These are phyloP conservation scores for Penicillium crustosum DNA, from an alignment of 2,329 filamentous ascomycete genomes.

Conservation along the genomic window DNA sequence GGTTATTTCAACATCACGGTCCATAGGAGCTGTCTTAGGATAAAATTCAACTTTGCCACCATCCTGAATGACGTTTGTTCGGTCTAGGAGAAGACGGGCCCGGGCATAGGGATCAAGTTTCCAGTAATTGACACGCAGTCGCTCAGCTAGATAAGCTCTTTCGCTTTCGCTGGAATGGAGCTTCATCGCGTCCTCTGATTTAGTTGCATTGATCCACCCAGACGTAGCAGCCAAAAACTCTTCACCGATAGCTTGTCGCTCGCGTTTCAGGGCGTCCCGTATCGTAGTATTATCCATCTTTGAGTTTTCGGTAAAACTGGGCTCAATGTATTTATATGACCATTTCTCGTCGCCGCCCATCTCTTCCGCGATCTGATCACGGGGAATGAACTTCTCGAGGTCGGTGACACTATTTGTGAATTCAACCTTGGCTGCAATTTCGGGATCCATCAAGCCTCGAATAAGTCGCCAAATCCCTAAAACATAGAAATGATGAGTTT, in stretches of 20 bases:
- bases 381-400: slow-evolving; percentile 70
- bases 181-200: slow-evolving; percentile 45
- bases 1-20: slow-evolving; percentile 6
- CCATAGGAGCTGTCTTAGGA: slow-evolving; percentile 30
- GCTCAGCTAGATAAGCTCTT: slow-evolving; percentile 61
- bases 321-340: slow-evolving; percentile 77
- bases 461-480: slow-evolving; percentile 90
- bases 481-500: background rate
- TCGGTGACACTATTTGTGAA: slow-evolving; percentile 80
- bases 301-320: slow-evolving; percentile 70
- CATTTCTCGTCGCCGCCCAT: slow-evolving; percentile 81
- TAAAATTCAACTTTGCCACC: slow-evolving; percentile 72
- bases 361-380: slow-evolving; percentile 69
- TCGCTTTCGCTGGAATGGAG: slow-evolving; percentile 53
- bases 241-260: slow-evolving; percentile 64
- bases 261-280: slow-evolving; percentile 61
- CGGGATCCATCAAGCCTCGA: slow-evolving; percentile 90
- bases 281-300: slow-evolving; percentile 65
- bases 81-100: slow-evolving; percentile 76
- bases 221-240: slow-evolving; percentile 72
- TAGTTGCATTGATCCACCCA: slow-evolving; percentile 65
- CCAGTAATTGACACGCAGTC: slow-evolving; percentile 79
- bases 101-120: slow-evolving; percentile 80
- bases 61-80: slow-evolving; percentile 66
- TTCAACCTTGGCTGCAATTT: slow-evolving; percentile 88